Conservation (phyloP, 306 rosid genomes). For the Mucuna pruriens region DNA sequence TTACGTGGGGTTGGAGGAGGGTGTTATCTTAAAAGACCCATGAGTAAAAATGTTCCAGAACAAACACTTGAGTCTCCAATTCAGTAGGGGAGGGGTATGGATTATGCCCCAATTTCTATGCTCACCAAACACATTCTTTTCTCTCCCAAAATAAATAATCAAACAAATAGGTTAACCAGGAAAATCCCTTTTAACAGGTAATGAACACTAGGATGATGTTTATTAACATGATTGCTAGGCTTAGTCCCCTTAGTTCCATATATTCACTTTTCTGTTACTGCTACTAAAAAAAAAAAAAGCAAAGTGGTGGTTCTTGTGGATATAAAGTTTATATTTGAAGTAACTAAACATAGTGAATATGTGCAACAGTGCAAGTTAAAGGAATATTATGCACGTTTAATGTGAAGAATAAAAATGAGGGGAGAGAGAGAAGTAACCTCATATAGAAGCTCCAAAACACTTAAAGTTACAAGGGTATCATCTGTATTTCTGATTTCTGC, state of each 20-base stretch:
- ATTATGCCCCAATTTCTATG: constrained; percentile 12
- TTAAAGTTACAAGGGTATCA: constrained; percentile 80
- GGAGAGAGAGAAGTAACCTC: constrained; percentile 67
- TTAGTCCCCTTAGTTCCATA: neutral
- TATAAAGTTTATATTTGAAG: constrained; percentile 1
- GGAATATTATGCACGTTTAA: neutral
- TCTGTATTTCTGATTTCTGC: constrained; percentile 67
- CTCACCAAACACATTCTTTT: neutral
- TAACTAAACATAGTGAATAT: constrained; percentile 7
- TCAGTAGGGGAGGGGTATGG: neutral
- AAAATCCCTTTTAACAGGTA: neutral
- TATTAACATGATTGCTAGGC: constrained; percentile 3
- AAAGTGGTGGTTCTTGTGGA: neutral
- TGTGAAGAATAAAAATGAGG: neutral
- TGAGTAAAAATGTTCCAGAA: neutral
- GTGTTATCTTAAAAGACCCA: neutral
- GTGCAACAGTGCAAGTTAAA: constrained; percentile 16
- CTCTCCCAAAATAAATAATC: neutral
- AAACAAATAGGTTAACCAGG: neutral
- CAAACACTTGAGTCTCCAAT: neutral
- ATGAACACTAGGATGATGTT: neutral
- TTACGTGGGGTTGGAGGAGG: neutral
- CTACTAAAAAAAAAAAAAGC: neutral
- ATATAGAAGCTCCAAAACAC: constrained; percentile 87
- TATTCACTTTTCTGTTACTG: neutral